These are phyloP conservation scores for Dothistroma pini DNA, from an alignment of 2,329 filamentous ascomycete species.

Conservation along the genomic window DNA sequence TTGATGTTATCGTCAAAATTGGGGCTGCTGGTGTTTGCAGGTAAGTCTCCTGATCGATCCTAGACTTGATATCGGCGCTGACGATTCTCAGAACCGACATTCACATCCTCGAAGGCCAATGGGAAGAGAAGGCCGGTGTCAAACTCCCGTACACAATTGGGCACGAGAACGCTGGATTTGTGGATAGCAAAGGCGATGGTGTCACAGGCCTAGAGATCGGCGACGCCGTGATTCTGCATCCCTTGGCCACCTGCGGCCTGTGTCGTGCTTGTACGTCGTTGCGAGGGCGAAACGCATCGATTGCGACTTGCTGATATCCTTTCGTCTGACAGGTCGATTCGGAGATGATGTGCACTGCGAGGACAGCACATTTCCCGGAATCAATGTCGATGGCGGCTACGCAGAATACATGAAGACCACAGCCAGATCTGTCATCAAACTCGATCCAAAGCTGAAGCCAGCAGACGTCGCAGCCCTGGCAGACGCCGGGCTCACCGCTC, in stretches of 20 bases:
- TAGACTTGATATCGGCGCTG: background rate
- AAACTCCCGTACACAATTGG: constrained; percentile 28
- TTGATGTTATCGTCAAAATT: constrained; percentile 29
- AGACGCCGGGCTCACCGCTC: constrained; percentile 27
- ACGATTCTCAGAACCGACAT: constrained; percentile 22
- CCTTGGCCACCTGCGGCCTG: constrained; percentile 27
- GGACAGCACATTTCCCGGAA: constrained; percentile 24
- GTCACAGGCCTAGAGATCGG: constrained; percentile 21
- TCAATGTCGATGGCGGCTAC: constrained; percentile 27
- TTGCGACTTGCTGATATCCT: background rate
- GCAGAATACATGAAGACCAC: constrained; percentile 28
- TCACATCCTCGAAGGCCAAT: constrained; percentile 28
- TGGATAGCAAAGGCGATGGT: constrained; percentile 21
- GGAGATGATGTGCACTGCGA: constrained; percentile 30
- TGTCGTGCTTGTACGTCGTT: constrained; percentile 20
- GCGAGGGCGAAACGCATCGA: background rate
- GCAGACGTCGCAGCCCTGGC: constrained; percentile 28
- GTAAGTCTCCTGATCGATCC: constrained; percentile 1
- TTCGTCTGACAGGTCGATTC: constrained; percentile 10
- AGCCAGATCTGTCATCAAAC: constrained; percentile 27
- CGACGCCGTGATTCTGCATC: constrained; percentile 27
- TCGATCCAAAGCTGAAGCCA: constrained; percentile 26
- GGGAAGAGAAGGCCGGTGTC: constrained; percentile 25
- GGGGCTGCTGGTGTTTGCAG: constrained; percentile 29
- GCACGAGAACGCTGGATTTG: constrained; percentile 29